A percentile compares a stretch with the other conserved stretches of the same genome.
These are phyloP conservation scores for Castanea sativa DNA, from an alignment of 306 rosid genomes.

Conservation along the genomic window DNA sequence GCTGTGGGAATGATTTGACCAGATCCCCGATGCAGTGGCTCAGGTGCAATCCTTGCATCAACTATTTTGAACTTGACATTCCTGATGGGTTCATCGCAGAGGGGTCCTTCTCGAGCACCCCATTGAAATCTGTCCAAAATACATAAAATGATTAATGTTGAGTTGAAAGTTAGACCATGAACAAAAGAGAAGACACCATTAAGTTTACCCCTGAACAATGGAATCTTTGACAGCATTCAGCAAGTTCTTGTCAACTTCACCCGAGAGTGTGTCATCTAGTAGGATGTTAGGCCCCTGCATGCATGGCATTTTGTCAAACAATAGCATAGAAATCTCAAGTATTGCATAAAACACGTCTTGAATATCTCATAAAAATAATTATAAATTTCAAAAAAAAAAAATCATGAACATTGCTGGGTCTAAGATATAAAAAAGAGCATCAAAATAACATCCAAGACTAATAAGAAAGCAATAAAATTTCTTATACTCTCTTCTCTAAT, in stretches of 20 bases:
- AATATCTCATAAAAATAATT: not conserved
- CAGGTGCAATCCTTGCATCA: constrained; percentile 96
- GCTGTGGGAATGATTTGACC: constrained; percentile 94
- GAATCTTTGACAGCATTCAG: constrained; percentile 90
- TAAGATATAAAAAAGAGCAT: not conserved
- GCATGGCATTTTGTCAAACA: constrained; percentile 7
- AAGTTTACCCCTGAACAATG: constrained; percentile 91
- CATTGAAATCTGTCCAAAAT: constrained; percentile 77
- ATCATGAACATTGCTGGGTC: not conserved
- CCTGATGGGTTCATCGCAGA: constrained; percentile 96
- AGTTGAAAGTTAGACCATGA: constrained; percentile 9
- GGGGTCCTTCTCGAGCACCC: constrained; percentile 99
- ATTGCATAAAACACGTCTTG: not conserved
- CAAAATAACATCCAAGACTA: not conserved
- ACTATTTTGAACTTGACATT: constrained; percentile 97
- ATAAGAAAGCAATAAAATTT: not conserved
- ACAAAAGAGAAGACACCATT: constrained; percentile 1
- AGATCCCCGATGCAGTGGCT: constrained; percentile 86
- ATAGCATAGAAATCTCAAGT: constrained; percentile 3
- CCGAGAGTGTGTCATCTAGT: constrained; percentile 88
- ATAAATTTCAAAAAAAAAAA: too few species aligned
- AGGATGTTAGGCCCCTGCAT: constrained; percentile 94
- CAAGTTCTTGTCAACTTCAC: constrained; percentile 89
- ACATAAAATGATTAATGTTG: constrained; percentile 13
- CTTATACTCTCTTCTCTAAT: not conserved